phyloP scores from a whole-genome alignment of 2,329 filamentous ascomycete genomes.

The Fusarium sp. region DNA sequence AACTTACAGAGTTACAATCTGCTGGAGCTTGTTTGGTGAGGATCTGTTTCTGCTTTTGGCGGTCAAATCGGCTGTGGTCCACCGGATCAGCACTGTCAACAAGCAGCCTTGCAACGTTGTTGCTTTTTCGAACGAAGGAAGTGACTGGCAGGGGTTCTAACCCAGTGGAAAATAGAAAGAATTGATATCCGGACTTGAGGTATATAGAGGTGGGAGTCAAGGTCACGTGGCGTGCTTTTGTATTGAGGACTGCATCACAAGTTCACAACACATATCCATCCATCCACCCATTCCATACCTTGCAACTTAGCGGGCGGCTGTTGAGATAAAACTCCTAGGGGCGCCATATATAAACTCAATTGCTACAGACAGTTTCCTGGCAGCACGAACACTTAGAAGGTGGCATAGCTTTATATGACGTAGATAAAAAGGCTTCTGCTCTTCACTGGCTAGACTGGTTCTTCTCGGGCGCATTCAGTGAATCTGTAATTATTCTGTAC shows the following conservation, averaged over 20 bases:
- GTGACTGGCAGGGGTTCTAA: not conserved
- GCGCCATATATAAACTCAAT: not conserved
- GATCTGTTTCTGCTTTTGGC: constrained; percentile 28
- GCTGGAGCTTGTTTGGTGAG: constrained; percentile 6
- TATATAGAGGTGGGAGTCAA: too few relatives aligned
- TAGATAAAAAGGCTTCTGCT: not conserved
- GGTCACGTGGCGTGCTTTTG: constrained; percentile 18
- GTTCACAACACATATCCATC: not conserved
- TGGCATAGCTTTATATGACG: not conserved
- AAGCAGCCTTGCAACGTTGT: not conserved
- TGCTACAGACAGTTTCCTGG: not conserved
- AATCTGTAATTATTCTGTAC: constrained; percentile 26
- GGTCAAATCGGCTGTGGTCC: constrained; percentile 14
- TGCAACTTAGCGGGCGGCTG: not conserved
- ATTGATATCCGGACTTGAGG: not conserved
- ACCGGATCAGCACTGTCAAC: constrained; percentile 19
- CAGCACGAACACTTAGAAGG: not conserved
- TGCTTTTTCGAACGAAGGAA: constrained; percentile 3
- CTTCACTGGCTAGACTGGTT: constrained; percentile 8
- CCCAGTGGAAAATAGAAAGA: not conserved
- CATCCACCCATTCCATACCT: too few relatives aligned
- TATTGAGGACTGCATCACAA: not conserved
- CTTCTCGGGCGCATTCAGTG: not conserved
- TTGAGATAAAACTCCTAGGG: not conserved
- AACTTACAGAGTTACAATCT: constrained; percentile 28